Evolutionary conservation across 2,329 filamentous ascomycete species (phyloP), one percentile per base, ranked within the genome.

Genomic region (Penicillium sp.): DNA sequence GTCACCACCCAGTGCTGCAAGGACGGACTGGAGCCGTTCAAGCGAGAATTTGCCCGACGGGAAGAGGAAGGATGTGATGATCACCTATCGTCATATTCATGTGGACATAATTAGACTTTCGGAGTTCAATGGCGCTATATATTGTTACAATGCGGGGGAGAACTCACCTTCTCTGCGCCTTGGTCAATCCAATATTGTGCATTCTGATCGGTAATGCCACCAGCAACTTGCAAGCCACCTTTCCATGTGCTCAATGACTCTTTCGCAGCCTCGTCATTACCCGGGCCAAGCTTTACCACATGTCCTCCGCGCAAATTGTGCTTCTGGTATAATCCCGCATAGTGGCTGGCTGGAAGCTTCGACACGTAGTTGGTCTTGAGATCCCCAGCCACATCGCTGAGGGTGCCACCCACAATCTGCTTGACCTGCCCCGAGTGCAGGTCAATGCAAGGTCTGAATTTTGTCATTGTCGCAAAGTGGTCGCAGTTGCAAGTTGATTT

Each of bases 381-480:
- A 55, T 85, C 81, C 7, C 82, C 74, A 1, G 85, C 84, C 9
- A 82, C 75, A 72, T 84, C 84, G 77, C 89, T 89, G 61, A 99
- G 84, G 1, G 95, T 98, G 58, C 95, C 93, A 66, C 95, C 95
- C 42, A 99, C 93, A 67, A 99, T 99, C 76, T 99, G 95, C 81
- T 99, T 99, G 58, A 99, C 95, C 72, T 93, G 89, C 14, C 95
- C 95, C n/a, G 93, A 89, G 76, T 99, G 95, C 53, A 99, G 85
- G 78, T 99, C 95, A 76, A 99, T 98, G 72, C 95, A 99, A 21
- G 95, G 95, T 39, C 95, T 85, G 72, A 99, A 99, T 67, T 88
- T 87, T 3, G 95, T 98, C 95, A 99, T 96, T 44, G 61, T 78
- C 9, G 50, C 52, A 37, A 50, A 25, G 26, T 19, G 9, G 14